Percentiles rank a stretch among this genome's conserved stretches.
These are phyloP conservation scores for Poa annua DNA, from an alignment of 176 grass and related monocot species.

Conservation along the genomic window DNA sequence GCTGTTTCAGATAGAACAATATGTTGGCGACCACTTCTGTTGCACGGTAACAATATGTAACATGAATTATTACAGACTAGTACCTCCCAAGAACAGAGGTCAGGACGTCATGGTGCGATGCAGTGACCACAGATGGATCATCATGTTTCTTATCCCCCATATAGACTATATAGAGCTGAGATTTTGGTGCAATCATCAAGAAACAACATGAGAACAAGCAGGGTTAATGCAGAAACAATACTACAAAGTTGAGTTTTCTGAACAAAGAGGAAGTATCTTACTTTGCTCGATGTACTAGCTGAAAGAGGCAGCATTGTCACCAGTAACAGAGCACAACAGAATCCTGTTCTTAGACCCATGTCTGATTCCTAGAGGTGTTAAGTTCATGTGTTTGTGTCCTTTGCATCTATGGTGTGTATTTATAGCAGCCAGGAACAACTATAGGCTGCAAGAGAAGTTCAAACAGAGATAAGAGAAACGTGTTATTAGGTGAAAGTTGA, in stretches of 20 bases:
- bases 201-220: background rate
- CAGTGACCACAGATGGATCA: conserved; percentile 23
- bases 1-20: background rate
- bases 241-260: background rate
- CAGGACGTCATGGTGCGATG: conserved; percentile 31
- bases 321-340: conserved; percentile 20
- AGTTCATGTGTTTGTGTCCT: background rate
- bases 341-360: conserved; percentile 22
- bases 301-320: background rate
- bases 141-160: conserved; percentile 44
- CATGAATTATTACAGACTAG: background rate
- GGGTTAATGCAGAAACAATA: background rate
- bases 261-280: background rate
- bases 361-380: background rate
- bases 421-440: background rate
- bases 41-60: accelerated
- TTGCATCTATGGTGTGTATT: background rate
- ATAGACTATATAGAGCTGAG: conserved; percentile 41
- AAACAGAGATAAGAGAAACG: background rate
- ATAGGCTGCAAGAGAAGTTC: background rate
- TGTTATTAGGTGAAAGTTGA: conserved; percentile 1
- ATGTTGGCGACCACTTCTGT: background rate
- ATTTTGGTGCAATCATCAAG: background rate
- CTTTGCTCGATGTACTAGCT: conserved; percentile 22
- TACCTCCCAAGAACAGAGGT: conserved; percentile 41